These are phyloP conservation scores for Trichoderma arundinaceum DNA, from an alignment of 2,329 filamentous ascomycete genomes.

Conservation along the genomic window DNA sequence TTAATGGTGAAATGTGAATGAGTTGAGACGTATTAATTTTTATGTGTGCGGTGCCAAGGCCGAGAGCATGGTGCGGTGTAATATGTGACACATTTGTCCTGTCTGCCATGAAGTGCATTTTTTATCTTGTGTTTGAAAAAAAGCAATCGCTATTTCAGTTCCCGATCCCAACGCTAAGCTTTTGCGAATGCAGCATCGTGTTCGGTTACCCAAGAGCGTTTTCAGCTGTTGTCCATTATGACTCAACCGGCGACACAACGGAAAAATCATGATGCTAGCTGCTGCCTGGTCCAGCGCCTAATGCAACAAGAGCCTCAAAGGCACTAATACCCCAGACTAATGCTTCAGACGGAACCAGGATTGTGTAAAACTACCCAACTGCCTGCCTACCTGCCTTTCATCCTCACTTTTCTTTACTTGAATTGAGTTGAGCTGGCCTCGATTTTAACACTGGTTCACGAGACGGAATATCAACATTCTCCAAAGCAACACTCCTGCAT, in stretches of 20 bases:
- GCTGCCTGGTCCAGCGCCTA: slow-evolving; percentile 20
- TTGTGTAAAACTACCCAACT: too few species aligned
- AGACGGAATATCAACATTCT: too few species aligned
- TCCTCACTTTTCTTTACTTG: background rate
- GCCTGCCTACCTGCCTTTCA: too few species aligned
- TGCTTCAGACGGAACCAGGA: too few species aligned
- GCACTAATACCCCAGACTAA: background rate
- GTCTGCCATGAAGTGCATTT: too few species aligned
- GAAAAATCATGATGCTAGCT: background rate
- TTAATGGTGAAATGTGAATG: slow-evolving; percentile 1
- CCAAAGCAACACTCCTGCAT: too few species aligned
- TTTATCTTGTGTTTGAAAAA: too few species aligned
- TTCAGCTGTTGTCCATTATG: background rate
- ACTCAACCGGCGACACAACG: background rate
- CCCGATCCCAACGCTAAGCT: too few species aligned
- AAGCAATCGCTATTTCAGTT: background rate
- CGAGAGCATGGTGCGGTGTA: too few species aligned
- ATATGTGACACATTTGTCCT: too few species aligned
- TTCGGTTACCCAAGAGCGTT: background rate
- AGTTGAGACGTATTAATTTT: background rate
- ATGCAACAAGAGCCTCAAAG: slow-evolving; percentile 8
- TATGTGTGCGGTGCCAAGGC: background rate
- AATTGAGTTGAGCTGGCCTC: too few species aligned
- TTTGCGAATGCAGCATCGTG: background rate
- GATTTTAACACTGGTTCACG: too few species aligned